A percentile compares a stretch with the other conserved stretches of the same genome.
These are phyloP conservation scores for Fusarium coicis DNA, from an alignment of 2,329 filamentous ascomycete species.

Conservation along the genomic window DNA sequence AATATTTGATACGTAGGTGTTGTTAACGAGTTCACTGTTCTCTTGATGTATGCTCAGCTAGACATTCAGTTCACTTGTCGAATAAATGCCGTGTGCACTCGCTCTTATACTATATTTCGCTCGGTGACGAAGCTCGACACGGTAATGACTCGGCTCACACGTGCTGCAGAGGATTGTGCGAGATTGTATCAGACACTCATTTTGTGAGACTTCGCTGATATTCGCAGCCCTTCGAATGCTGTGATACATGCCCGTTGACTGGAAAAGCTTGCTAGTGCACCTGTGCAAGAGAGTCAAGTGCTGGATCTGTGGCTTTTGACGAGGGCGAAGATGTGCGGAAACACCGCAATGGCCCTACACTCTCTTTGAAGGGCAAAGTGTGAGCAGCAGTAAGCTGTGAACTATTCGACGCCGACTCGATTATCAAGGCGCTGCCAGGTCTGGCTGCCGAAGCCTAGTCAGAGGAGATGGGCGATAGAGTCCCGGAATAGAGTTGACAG, in stretches of 20 bases:
- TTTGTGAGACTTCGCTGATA: constrained; percentile 29
- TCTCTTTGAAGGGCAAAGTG: not conserved
- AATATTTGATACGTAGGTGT: not conserved
- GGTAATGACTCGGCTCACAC: constrained; percentile 33
- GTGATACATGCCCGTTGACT: constrained; percentile 32
- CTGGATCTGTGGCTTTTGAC: not conserved
- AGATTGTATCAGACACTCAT: constrained; percentile 22
- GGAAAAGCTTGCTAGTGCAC: not conserved
- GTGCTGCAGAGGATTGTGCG: constrained; percentile 25
- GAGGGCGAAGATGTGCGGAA: not conserved
- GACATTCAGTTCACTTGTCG: not conserved
- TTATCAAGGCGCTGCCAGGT: not conserved
- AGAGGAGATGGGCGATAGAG: constrained; percentile 8
- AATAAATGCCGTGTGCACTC: constrained; percentile 10
- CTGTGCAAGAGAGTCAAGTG: not conserved
- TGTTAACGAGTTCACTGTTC: constrained; percentile 4
- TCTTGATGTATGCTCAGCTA: constrained; percentile 10
- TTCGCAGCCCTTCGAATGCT: constrained; percentile 17
- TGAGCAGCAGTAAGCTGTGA: not conserved
- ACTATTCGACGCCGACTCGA: not conserved
- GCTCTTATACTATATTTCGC: constrained; percentile 34
- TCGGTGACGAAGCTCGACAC: constrained; percentile 5
- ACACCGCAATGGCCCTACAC: not conserved
- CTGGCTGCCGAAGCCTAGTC: not conserved
- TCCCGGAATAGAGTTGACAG: not conserved